Evolutionary conservation across 169 alveolate genomes (phyloP).

Genomic region (Cryptosporidium meleagridis): DNA sequence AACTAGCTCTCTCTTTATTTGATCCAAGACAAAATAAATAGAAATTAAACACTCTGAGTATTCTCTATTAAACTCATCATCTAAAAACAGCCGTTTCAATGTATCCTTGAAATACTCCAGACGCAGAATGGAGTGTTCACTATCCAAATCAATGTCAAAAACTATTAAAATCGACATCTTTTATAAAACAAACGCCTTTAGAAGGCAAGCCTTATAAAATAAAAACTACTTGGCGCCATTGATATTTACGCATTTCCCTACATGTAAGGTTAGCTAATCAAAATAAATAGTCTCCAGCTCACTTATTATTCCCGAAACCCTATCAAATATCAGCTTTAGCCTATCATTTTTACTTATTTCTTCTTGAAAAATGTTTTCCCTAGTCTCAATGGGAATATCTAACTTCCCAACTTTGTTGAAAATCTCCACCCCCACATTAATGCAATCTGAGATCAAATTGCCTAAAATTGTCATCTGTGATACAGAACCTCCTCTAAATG

Average conservation of each 20-base stretch:
- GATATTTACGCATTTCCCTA: background rate
- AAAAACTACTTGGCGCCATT: constrained; percentile 10
- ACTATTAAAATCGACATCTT: constrained; percentile 47
- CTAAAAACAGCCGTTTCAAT: background rate
- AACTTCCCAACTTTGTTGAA: background rate
- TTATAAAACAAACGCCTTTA: background rate
- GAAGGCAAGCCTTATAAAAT: background rate
- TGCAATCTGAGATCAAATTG: constrained; percentile 23
- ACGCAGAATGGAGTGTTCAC: background rate
- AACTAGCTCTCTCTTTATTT: background rate
- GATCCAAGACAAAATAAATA: constrained; percentile 6
- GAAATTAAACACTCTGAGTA: constrained; percentile 44
- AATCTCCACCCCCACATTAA: background rate
- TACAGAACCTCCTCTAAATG: constrained; percentile 26
- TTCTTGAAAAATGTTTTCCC: background rate
- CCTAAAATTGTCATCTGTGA: constrained; percentile 18
- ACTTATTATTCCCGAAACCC: background rate
- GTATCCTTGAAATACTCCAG: background rate
- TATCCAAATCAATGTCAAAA: constrained; percentile 6
- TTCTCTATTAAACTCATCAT: constrained; percentile 18
- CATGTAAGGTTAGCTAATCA: background rate
- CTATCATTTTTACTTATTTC: background rate
- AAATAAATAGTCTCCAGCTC: background rate
- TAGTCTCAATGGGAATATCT: background rate
- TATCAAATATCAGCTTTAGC: constrained; percentile 3